A percentile compares a stretch with the other conserved stretches of the same genome.
Evolutionary conservation across 2,329 filamentous ascomycete species (phyloP).

Genomic region (Cladosporium oxysporum): DNA sequence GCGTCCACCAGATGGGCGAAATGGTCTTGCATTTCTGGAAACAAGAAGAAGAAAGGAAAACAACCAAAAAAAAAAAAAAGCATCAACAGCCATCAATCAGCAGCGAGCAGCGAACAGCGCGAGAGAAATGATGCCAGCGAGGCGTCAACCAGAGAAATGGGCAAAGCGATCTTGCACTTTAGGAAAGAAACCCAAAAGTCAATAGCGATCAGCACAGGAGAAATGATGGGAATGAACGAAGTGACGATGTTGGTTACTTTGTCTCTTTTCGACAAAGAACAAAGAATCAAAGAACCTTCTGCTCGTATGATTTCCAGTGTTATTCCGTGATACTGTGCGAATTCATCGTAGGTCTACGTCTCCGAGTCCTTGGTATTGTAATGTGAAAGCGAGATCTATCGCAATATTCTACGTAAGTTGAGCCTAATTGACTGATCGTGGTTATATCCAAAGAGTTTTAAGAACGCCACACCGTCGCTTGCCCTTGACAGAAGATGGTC

Average conservation of each 20-base stretch:
- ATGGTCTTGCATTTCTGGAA: neutral
- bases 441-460: neutral
- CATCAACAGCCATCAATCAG: neutral
- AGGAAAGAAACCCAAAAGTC: neutral
- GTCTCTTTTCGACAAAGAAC: neutral
- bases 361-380: neutral
- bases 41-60: neutral
- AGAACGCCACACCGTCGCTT: neutral
- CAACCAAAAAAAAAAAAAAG: neutral
- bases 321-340: neutral
- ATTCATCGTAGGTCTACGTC: neutral
- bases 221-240: neutral
- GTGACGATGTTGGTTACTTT: neutral
- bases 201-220: neutral
- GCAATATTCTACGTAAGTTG: too few species aligned
- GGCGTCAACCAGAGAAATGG: neutral
- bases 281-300: neutral
- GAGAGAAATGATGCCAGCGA: neutral
- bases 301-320: neutral
- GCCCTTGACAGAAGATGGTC: neutral
- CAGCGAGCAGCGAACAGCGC: neutral
- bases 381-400: neutral
- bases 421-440: neutral
- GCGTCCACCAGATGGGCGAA: neutral
- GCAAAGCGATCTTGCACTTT: neutral